Conservation (phyloP, 2,329 filamentous ascomycete species). For the Myriosclerotinia duriaeana region DNA sequence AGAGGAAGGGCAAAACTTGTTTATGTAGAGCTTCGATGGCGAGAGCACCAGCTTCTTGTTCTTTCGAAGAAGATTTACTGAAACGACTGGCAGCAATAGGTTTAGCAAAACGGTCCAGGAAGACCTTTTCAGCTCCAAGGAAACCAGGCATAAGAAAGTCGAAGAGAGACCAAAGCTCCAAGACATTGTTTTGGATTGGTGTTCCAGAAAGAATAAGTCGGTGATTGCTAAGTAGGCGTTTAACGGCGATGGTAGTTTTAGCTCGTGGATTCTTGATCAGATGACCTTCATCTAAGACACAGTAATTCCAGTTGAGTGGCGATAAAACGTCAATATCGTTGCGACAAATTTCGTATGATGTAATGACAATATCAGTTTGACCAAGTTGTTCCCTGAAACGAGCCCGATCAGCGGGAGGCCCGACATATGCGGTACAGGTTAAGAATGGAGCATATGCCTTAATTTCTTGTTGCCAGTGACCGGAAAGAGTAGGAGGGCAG, state of each 20-base stretch:
- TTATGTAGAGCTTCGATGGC: slow-evolving; percentile 99
- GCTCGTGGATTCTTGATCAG: slow-evolving; percentile 98
- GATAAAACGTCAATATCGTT: slow-evolving; percentile 88
- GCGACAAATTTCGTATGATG: slow-evolving; percentile 95
- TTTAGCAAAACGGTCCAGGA: slow-evolving; percentile 90
- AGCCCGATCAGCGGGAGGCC: slow-evolving; percentile 77
- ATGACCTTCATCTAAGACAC: slow-evolving; percentile 95
- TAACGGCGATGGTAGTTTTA: slow-evolving; percentile 91
- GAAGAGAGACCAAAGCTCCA: slow-evolving; percentile 96
- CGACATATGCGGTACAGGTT: slow-evolving; percentile 84
- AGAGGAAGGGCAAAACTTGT: slow-evolving; percentile 92
- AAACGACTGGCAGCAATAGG: slow-evolving; percentile 89
- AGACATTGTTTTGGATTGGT: slow-evolving; percentile 95
- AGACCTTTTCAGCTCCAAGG: slow-evolving; percentile 88
- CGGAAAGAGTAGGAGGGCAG: slow-evolving; percentile 91
- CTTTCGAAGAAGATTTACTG: slow-evolving; percentile 95
- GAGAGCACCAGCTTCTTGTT: slow-evolving; percentile 93
- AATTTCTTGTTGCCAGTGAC: slow-evolving; percentile 98
- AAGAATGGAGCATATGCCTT: slow-evolving; percentile 94
- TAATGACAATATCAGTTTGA: slow-evolving; percentile 88
- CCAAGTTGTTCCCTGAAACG: slow-evolving; percentile 67
- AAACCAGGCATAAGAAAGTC: slow-evolving; percentile 99
- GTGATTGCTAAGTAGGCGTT: slow-evolving; percentile 86
- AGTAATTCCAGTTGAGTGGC: slow-evolving; percentile 92
- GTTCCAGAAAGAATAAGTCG: slow-evolving; percentile 94